These are phyloP conservation scores for Amphichorda felina DNA, from an alignment of 2,329 filamentous ascomycete genomes.

Conservation along the genomic window DNA sequence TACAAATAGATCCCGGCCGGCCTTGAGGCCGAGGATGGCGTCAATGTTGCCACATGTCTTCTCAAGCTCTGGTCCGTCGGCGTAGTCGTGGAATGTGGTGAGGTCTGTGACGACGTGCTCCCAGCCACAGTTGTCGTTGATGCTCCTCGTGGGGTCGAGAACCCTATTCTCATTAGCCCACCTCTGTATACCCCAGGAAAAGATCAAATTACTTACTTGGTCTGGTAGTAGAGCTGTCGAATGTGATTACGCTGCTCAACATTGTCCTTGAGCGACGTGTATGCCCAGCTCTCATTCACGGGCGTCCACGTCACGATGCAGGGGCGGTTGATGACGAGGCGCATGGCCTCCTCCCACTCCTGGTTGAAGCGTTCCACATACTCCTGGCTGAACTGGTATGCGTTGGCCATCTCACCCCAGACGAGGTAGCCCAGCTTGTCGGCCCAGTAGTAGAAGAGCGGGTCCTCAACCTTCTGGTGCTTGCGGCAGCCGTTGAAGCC, in stretches of 20 bases:
- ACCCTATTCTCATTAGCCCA: conserved; percentile 14
- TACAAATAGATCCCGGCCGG: conserved; percentile 42
- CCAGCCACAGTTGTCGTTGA: conserved; percentile 65
- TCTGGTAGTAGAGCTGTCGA: conserved; percentile 49
- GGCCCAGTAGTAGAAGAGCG: conserved; percentile 48
- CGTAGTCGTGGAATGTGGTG: conserved; percentile 58
- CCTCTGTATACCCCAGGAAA: background rate
- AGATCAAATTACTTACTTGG: conserved; percentile 33
- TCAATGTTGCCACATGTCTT: conserved; percentile 40
- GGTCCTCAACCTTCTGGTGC: conserved; percentile 54
- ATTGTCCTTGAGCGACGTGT: conserved; percentile 42
- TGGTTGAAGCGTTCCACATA: conserved; percentile 48
- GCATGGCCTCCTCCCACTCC: conserved; percentile 53
- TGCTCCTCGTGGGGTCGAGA: conserved; percentile 49
- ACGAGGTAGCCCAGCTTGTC: conserved; percentile 49
- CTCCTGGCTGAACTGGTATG: conserved; percentile 47
- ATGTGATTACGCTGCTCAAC: conserved; percentile 52
- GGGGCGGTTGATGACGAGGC: conserved; percentile 54
- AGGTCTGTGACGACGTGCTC: conserved; percentile 54
- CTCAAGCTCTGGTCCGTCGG: conserved; percentile 42
- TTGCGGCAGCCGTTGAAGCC: conserved; percentile 55
- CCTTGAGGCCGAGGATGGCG: conserved; percentile 40
- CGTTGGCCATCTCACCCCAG: conserved; percentile 55
- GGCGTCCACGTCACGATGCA: conserved; percentile 56
- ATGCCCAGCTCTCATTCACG: conserved; percentile 53